phyloP scores from a whole-genome alignment of 2,329 filamentous ascomycete genomes.

The Cyphellophora attinorum region DNA sequence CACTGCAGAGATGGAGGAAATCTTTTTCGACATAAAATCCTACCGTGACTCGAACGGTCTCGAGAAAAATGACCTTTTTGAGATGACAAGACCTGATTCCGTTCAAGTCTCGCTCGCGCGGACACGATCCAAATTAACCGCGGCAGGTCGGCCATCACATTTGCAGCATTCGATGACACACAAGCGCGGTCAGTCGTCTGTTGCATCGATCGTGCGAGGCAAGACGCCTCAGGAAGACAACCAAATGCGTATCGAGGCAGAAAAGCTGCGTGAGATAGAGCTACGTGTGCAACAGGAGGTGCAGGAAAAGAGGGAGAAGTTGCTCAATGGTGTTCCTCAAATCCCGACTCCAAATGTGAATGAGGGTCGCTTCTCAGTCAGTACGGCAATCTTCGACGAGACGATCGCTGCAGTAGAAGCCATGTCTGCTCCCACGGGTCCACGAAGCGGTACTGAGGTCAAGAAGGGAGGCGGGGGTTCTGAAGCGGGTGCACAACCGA shows the following conservation, averaged over 20 bases:
- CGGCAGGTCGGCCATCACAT: constrained; percentile 1
- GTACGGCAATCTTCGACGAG: constrained; percentile 17
- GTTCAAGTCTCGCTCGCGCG: constrained; percentile 14
- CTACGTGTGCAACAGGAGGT: too few relatives aligned
- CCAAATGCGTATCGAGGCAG: too few relatives aligned
- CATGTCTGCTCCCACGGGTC: too few relatives aligned
- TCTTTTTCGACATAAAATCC: constrained; percentile 19
- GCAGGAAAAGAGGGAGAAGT: not conserved
- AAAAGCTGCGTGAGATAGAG: too few relatives aligned
- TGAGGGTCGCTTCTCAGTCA: constrained; percentile 8
- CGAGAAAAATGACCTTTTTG: constrained; percentile 15
- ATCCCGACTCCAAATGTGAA: not conserved
- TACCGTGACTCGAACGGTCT: constrained; percentile 17
- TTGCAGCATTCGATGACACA: not conserved
- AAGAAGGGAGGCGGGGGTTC: too few relatives aligned
- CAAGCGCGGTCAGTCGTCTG: not conserved
- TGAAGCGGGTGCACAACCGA: too few relatives aligned
- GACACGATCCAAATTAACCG: constrained; percentile 13
- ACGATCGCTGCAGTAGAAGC: constrained; percentile 18
- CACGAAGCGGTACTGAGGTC: too few relatives aligned
- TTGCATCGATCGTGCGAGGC: too few relatives aligned
- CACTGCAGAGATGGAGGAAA: constrained; percentile 15
- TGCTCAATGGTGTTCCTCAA: not conserved
- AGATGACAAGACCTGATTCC: constrained; percentile 18
- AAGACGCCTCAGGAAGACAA: too few relatives aligned